Evolutionary conservation across 768 basidiomycete species (phyloP).

Genomic region (Clitopilus passeckerianus): DNA sequence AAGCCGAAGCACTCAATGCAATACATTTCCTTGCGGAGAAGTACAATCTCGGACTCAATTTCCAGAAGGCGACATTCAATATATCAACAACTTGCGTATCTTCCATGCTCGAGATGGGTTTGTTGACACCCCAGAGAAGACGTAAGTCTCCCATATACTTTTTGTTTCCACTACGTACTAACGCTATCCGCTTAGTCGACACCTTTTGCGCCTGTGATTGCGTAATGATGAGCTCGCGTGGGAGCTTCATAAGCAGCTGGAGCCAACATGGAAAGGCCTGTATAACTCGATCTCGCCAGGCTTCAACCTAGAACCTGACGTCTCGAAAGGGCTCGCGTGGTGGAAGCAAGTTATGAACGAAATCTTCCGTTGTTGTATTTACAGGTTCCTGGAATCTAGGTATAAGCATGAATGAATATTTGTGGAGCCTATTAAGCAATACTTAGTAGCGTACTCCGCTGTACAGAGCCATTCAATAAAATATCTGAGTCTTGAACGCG

Average conservation of each 20-base stretch:
- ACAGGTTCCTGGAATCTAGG: no score
- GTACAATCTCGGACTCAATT: constrained; percentile 35
- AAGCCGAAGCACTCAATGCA: constrained; percentile 41
- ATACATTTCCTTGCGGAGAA: constrained; percentile 40
- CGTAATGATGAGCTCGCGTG: constrained; percentile 43
- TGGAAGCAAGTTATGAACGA: neutral
- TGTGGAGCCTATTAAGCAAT: no score
- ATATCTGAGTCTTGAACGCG: no score
- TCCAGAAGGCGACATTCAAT: constrained; percentile 46
- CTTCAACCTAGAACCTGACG: constrained; percentile 39
- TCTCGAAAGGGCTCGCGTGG: constrained; percentile 21
- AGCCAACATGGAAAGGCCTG: constrained; percentile 30
- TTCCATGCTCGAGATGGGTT: constrained; percentile 42
- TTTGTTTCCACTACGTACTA: constrained; percentile 3
- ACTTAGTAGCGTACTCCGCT: no score
- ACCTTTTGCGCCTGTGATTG: constrained; percentile 40
- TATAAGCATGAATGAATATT: no score
- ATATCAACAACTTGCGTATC: constrained; percentile 40
- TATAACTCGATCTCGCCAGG: constrained; percentile 30
- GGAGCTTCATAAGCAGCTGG: constrained; percentile 33
- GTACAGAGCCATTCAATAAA: no score
- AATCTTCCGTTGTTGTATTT: no score
- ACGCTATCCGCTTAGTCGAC: constrained; percentile 23
- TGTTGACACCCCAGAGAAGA: constrained; percentile 30
- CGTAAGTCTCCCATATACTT: constrained; percentile 21